Evolutionary conservation across 2,329 filamentous ascomycete species (phyloP), one percentile per base, ranked within the genome.

Genomic region (Neonectria faginata): DNA sequence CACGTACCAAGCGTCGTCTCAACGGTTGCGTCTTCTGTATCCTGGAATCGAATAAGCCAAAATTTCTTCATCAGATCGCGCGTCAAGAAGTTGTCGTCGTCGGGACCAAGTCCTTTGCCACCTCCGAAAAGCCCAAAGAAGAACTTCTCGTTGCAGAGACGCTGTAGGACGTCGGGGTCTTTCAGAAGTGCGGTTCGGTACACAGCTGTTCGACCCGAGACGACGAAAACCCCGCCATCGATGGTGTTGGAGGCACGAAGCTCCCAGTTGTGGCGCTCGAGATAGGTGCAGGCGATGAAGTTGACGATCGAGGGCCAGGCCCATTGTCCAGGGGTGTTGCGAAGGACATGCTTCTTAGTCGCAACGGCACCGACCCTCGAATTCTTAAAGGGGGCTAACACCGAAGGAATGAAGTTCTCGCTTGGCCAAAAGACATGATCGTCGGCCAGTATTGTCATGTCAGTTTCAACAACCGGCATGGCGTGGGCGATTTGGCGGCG

Each of bases 71-170:
- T 81, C 6, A 84, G 79, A 65, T 82, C 86, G 11, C 88, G 79
- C 0, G 88, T 90, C 39, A 86, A 78, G 69, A 84, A 89, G 73
- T 90, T 90, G 77, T 91, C 88, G 62, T 90, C 88, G 65, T 90
- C 88, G 0, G 72, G 70, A 0, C 81, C 79, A 20, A 84, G 83
- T 0, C 81, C 80, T 1, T 76, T 36, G 7, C 44, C 18, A 1
- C 66, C 64, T 4, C 72, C 79, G 1, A 83, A 76, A 0, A 73
- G 50, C 0, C 78, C 77, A 25, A 83, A 81, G 61, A 83, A 80
- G 78, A 85, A 88, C 9, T 58, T 76, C 69, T 90, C 88, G 53
- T 84, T 79, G 2, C 76, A 73, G 72, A 85, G 89, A 0, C 67
- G 72, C 0, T 71, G 20, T 5, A 81, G 74, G 67, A 88, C 87